Base-by-base conservation (phyloP, 345 rosid genomes). In the Linum lewisii region DNA sequence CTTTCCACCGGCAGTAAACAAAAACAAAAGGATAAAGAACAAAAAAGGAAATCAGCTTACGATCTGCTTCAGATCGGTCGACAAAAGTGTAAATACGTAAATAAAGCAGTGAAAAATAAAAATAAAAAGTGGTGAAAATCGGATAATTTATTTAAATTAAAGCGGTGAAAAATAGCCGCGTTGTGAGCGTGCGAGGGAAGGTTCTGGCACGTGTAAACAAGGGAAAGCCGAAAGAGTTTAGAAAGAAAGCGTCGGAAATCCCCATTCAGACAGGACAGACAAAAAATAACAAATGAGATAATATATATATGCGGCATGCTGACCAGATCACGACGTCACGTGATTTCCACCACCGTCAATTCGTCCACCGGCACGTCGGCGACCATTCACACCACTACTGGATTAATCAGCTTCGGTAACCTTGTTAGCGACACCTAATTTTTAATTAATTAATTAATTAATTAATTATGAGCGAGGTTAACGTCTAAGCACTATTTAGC, bases 101-200 rank as follows among this genome's bases (percentile, higher is more conserved):
- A 9, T 7, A n/a, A 51, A 22, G 54, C 54, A n/a, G 54, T 15
- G 21, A 7, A 22, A 15, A 7, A 22, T 51, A 19, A 9, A 51
- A 22, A 51, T 21, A 51, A 51, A 51, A 51, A n/a, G 10, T n/a
- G 7, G 19, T 8, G 6, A 51, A 10, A 23, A 51, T 8, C 10
- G 21, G 21, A 8, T 1, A 24, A 10, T 54, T 23, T 54, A 2
- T 54, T 21, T 19, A 21, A 22, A 54, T 10, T 11, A 51, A 16
- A 54, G 26, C 4, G 26, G 22, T 7, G 22, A 54, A 15, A 23
- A 54, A 54, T 23, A 54, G 22, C 57, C 57, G 57, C 57, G 57
- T 54, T 23, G 57, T 15, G 26, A 54, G 57, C 57, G 57, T 54
- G 57, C 32, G 9, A 23, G 24, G 26, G 57, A 54, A 54, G 57